A percentile compares a stretch with the other conserved stretches of the same genome.
Conservation (phyloP, 2,329 filamentous ascomycete species). For the Teratosphaeria zuluensis region DNA sequence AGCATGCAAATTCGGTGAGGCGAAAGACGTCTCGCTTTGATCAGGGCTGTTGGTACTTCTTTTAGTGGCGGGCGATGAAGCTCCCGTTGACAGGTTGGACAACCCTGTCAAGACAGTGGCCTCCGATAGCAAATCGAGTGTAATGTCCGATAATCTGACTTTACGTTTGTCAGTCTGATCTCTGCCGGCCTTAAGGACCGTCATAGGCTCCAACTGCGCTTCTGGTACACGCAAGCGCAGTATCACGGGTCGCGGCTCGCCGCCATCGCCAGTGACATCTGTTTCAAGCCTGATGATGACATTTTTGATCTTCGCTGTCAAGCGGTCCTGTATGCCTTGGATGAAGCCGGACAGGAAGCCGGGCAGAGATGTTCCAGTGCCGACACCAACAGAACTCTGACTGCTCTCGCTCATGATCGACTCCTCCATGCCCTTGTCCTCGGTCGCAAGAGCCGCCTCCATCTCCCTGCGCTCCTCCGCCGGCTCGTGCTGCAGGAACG, state of each 20-base stretch:
- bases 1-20: neutral
- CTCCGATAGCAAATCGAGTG: conserved; percentile 19
- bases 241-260: conserved; percentile 38
- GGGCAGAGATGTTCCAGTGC: conserved; percentile 31
- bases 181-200: neutral
- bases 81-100: conserved; percentile 7
- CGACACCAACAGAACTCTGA: conserved; percentile 59
- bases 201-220: conserved; percentile 57
- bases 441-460: conserved; percentile 56
- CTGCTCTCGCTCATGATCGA: conserved; percentile 46
- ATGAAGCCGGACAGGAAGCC: conserved; percentile 62
- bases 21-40: neutral
- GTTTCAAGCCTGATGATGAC: conserved; percentile 60
- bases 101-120: conserved; percentile 12
- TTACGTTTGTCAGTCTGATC: conserved; percentile 3
- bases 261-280: conserved; percentile 26
- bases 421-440: conserved; percentile 46
- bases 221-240: conserved; percentile 56
- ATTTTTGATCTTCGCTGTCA: conserved; percentile 55
- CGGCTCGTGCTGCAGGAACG: conserved; percentile 66
- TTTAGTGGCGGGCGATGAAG: conserved; percentile 6
- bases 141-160: conserved; percentile 16
- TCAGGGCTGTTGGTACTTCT: neutral
- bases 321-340: conserved; percentile 63
- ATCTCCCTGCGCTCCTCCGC: conserved; percentile 55